A percentile compares a stretch with the other conserved stretches of the same genome.
phyloP scores from a whole-genome alignment of 1,139 yeast species.

The Nadsonia starkeyi-henricii region DNA sequence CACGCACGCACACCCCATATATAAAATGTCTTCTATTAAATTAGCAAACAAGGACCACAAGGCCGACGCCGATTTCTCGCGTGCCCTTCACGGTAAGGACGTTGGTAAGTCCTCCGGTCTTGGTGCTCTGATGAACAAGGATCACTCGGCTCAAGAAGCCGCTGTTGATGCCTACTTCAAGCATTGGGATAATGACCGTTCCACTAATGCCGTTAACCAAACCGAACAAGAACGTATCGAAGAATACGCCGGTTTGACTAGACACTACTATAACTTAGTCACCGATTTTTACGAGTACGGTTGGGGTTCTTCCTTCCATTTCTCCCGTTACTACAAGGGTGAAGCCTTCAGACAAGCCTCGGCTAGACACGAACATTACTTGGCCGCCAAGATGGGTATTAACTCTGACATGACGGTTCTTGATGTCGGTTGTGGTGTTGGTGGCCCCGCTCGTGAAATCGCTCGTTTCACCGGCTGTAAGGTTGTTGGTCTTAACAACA shows the following conservation, averaged over 20 bases:
- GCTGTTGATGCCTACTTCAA: constrained; percentile 87
- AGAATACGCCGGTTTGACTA: constrained; percentile 83
- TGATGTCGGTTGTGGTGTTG: constrained; percentile 99
- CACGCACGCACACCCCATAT: not conserved
- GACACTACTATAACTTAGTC: constrained; percentile 90
- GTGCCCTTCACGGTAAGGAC: constrained; percentile 71
- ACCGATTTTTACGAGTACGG: constrained; percentile 96
- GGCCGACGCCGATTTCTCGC: constrained; percentile 45
- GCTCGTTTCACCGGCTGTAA: constrained; percentile 79
- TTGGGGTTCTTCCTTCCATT: constrained; percentile 99
- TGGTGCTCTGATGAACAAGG: constrained; percentile 62
- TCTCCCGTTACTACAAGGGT: constrained; percentile 83
- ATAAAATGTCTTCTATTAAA: constrained; percentile 19
- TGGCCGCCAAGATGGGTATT: constrained; percentile 78
- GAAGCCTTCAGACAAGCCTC: constrained; percentile 90
- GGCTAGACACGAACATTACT: constrained; percentile 92
- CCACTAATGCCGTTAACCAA: constrained; percentile 51
- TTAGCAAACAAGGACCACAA: constrained; percentile 27
- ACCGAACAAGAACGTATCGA: constrained; percentile 55
- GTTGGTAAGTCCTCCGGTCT: constrained; percentile 56
- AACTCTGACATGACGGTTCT: constrained; percentile 71
- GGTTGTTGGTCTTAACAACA: constrained; percentile 86
- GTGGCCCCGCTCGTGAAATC: constrained; percentile 98
- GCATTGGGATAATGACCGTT: constrained; percentile 64
- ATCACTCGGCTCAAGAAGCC: constrained; percentile 62